Conservation (phyloP, 1,284 basidiomycete genomes). For the Moesziomyces parantarcticus region DNA sequence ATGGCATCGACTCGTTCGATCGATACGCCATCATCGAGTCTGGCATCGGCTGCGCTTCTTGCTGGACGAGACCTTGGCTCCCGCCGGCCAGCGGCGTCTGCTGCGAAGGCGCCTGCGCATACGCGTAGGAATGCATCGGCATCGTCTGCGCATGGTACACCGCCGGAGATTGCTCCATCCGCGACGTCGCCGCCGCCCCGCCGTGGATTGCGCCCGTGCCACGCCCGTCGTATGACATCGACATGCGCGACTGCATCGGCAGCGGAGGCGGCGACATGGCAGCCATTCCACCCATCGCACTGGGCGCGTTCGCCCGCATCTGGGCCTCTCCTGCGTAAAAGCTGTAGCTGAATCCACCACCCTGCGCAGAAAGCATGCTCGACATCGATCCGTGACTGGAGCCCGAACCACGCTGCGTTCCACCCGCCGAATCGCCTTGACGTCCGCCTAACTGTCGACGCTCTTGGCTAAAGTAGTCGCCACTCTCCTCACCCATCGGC, state of each 20-base stretch:
- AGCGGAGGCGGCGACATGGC: constrained; percentile 8
- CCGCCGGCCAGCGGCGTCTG: constrained; percentile 3
- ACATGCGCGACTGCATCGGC: constrained; percentile 24
- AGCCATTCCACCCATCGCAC: not conserved
- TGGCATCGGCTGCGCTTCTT: not conserved
- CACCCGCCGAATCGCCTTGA: constrained; percentile 13
- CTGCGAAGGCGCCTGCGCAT: constrained; percentile 1
- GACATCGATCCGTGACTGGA: constrained; percentile 2
- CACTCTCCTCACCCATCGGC: constrained; percentile 10
- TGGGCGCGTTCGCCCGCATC: not conserved
- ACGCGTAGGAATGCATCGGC: not conserved
- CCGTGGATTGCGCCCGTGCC: constrained; percentile 10
- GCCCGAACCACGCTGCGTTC: constrained; percentile 3
- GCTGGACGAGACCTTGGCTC: not conserved
- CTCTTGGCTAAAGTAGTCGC: constrained; percentile 21
- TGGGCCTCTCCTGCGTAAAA: not conserved
- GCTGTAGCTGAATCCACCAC: not conserved
- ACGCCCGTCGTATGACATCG: constrained; percentile 15
- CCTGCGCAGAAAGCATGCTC: not conserved
- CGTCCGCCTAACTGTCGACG: not conserved
- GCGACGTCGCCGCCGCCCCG: not conserved
- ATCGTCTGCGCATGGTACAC: constrained; percentile 8
- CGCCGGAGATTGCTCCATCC: constrained; percentile 2
- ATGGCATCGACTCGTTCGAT: constrained; percentile 1
- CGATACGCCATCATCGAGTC: not conserved